Percentiles rank a stretch among this genome's conserved stretches.
Conservation (phyloP, 1,284 basidiomycete species). For the Ceratobasidium sp. region DNA sequence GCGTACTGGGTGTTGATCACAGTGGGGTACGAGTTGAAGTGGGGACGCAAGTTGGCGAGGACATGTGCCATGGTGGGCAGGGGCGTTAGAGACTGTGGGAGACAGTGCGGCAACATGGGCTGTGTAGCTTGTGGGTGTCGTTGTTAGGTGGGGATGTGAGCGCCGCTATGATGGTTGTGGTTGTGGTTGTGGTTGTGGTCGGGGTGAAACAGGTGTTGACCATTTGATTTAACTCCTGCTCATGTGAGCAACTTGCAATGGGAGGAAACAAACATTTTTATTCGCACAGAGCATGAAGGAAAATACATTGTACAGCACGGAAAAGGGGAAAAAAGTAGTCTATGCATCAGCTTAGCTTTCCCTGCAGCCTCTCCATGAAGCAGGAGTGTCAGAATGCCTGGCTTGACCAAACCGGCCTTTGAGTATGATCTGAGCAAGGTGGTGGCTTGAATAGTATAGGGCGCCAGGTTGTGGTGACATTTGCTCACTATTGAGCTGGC, state of each 20-base stretch:
- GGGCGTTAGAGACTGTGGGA: background rate
- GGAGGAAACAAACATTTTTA: too few species aligned
- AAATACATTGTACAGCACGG: too few species aligned
- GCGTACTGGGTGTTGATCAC: constrained; percentile 37
- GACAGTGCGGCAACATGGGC: constrained; percentile 35
- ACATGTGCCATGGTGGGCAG: constrained; percentile 19
- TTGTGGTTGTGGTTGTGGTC: too few species aligned
- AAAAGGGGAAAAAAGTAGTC: too few species aligned
- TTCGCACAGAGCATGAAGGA: too few species aligned
- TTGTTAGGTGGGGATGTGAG: too few species aligned
- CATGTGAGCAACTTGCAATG: too few species aligned
- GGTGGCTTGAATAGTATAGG: background rate
- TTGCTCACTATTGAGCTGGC: background rate
- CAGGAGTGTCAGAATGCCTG: background rate
- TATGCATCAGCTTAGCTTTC: background rate
- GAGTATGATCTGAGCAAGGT: background rate
- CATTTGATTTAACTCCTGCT: too few species aligned
- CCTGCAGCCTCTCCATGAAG: background rate
- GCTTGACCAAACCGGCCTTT: background rate
- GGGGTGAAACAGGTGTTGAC: too few species aligned
- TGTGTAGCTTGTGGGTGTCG: constrained; percentile 29
- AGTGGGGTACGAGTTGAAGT: constrained; percentile 36
- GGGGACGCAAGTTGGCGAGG: constrained; percentile 23
- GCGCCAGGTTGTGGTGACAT: background rate
- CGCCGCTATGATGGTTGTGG: too few species aligned